Percentiles rank a stretch among this genome's conserved stretches.
Evolutionary conservation across 208 protist species (phyloP).

Genomic region (Acanthamoeba lugdunensis): DNA sequence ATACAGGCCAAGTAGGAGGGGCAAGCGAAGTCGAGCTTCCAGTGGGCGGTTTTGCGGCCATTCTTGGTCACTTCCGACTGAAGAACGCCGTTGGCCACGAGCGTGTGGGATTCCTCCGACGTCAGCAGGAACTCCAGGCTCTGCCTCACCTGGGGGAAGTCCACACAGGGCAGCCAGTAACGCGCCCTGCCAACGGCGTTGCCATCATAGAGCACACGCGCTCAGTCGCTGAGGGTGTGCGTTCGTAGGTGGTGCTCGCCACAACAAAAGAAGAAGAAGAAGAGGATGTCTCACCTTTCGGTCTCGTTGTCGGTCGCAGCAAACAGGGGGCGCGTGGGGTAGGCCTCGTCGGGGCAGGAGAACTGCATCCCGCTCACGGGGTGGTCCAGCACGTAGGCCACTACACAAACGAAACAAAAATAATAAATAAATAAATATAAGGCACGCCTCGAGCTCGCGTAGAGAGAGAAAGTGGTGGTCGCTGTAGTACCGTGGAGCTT

Average conservation of each 20-base stretch:
- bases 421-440: not conserved
- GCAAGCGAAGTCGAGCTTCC: constrained; percentile 36
- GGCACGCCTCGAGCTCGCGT: not conserved
- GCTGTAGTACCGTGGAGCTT: not conserved
- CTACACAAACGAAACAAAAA: not conserved
- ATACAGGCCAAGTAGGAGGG: constrained; percentile 57
- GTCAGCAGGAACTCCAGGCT: constrained; percentile 42
- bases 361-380: constrained; percentile 37
- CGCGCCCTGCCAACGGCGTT: not conserved
- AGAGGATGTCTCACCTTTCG: not conserved
- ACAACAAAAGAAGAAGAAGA: not conserved
- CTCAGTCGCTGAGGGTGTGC: not conserved
- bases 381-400: constrained; percentile 21
- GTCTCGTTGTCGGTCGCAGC: constrained; percentile 52
- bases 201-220: not conserved
- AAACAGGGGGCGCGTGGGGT: constrained; percentile 16
- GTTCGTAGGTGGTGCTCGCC: not conserved
- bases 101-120: constrained; percentile 24
- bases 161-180: constrained; percentile 51
- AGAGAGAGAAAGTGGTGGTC: too few relatives aligned
- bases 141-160: constrained; percentile 28
- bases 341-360: constrained; percentile 24
- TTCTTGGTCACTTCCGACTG: constrained; percentile 19
- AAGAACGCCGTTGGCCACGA: constrained; percentile 59
- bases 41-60: constrained; percentile 28